Base-by-base conservation (phyloP, 2,329 filamentous ascomycete genomes). In the Beauveria medogensis region DNA sequence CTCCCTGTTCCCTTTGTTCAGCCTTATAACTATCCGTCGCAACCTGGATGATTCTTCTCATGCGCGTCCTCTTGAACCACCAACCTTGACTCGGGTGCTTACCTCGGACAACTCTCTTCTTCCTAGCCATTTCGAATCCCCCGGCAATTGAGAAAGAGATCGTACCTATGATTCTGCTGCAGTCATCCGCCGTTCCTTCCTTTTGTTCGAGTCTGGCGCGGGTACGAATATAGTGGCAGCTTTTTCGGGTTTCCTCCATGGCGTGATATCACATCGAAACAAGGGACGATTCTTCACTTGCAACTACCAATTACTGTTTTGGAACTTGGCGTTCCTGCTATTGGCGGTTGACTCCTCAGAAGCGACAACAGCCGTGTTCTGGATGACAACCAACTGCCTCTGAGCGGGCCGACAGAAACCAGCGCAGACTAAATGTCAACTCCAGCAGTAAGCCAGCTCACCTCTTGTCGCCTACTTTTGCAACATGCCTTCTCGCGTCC, bases 371-470 rank as follows among this genome's bases (percentile, higher is more conserved):
- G 48, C 16, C 12, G 40, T 41, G 30, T 47, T 40, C 28, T 47
- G 28, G 26, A 20, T 54, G 57, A 22, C 9, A 47, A 41, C 37
- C 24, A 50, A 40, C 40, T 26, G 26, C 37, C 47, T n/a, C n/a
- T 2, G 47, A 44, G 56, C 52, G 37, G 48, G 48, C 37, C 26
- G 20, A 37, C 37, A 44, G 12, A 52, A n/a, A 52, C 55, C 55
- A 66, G 55, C 62, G 64, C 64, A 65, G 66, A 51, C 67, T 65
- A 67, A 71, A 71, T 71, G 70, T 71, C 69, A 65, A 69, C 67
- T 44, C 67, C 69, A 63, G 65, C 68, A 65, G 69, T 71, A 71
- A 62, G 69, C 68, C 57, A 22, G n/a, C 24, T 8, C 28, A 2
- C 48, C 26, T n/a, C 14, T 44, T 26, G 8, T 16, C 18, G 5